Evolutionary conservation across 2,329 filamentous ascomycete species (phyloP), one percentile per base, ranked within the genome.

Genomic region (Furcasterigmium furcatum): DNA sequence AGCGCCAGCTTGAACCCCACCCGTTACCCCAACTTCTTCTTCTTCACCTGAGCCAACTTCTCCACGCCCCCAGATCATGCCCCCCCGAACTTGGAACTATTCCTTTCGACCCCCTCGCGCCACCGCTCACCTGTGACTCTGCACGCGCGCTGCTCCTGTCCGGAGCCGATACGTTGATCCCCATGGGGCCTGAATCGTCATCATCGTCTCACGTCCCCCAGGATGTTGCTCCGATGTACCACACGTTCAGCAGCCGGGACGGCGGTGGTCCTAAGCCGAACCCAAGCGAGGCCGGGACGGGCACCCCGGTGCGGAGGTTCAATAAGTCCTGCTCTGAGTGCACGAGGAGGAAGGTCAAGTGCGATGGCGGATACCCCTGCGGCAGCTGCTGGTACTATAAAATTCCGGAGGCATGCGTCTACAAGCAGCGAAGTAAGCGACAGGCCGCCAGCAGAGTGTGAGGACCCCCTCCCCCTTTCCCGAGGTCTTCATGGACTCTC

Each of bases 301-400:
- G 38, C 7, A 24, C 35, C 16, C 38, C 44, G 4, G 25, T 41
- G 25, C 44, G 49, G 6, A 51, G 46, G 29, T 41, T 57, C n/a
- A 59, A 59, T 40, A 52, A 51, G 38, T 63, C 58, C 9, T 58
- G 57, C 41, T 51, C 51, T 16, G 57, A 58, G 44, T 61, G 57
- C 32, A 60, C 54, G 1, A 50, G 58, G 14, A 53, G 58, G 19
- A 63, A 60, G 40, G 53, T 64, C 30, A 69, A 72, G 45, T 70
- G 69, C 22, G 66, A 74, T 39, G 68, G 72, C n/a, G 68, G 52
- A 3, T 52, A 53, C 16, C 58, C 60, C 25, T 63, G 60, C 44
- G 46, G 53, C 3, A 61, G 77, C 22, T 72, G 73, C 12, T 68
- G 52, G 29, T 60, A 61, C 43, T 61, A 61, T 41, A 50, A 55